Percentiles rank a stretch among this genome's conserved stretches.
phyloP scores from a whole-genome alignment of 331 rosid genomes.

The Prunus yedoensis region DNA sequence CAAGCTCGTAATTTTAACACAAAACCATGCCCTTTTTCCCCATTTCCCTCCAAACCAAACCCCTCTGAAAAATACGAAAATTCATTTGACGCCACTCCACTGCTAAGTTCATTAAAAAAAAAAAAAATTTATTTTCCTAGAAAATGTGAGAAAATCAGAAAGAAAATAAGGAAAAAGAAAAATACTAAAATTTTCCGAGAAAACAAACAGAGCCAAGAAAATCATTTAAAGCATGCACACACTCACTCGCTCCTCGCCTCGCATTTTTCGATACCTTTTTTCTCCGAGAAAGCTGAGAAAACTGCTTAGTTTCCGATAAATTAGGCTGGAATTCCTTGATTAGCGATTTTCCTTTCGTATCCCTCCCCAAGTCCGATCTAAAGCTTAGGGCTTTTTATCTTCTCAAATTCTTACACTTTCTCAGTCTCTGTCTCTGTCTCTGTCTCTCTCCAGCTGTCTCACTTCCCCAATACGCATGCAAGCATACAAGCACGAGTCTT shows the following conservation, averaged over 20 bases:
- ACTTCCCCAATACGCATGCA: slow-evolving; percentile 12
- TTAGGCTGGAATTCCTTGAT: slow-evolving; percentile 6
- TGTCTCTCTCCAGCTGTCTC: not conserved
- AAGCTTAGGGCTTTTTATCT: not conserved
- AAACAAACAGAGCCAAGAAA: not conserved
- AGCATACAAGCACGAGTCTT: slow-evolving; percentile 17
- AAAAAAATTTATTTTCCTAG: not conserved
- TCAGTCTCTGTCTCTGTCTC: not conserved
- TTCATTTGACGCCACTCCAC: no score
- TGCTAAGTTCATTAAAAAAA: no score
- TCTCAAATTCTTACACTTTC: not conserved
- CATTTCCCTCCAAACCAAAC: no score
- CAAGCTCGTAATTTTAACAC: no score
- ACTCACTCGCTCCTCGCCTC: not conserved
- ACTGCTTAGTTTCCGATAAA: slow-evolving; percentile 19
- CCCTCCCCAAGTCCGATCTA: slow-evolving; percentile 17
- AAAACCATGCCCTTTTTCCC: no score
- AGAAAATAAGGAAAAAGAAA: not conserved
- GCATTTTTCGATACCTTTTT: not conserved
- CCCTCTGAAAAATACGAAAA: no score
- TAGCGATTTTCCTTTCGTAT: slow-evolving; percentile 10
- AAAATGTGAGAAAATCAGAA: slow-evolving; percentile 15
- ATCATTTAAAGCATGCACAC: not conserved
- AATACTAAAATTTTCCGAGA: not conserved
- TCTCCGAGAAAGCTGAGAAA: slow-evolving; percentile 21